A percentile compares a stretch with the other conserved stretches of the same genome.
These are phyloP conservation scores for Inosperma sp. DNA, from an alignment of 768 basidiomycete genomes.

Conservation along the genomic window DNA sequence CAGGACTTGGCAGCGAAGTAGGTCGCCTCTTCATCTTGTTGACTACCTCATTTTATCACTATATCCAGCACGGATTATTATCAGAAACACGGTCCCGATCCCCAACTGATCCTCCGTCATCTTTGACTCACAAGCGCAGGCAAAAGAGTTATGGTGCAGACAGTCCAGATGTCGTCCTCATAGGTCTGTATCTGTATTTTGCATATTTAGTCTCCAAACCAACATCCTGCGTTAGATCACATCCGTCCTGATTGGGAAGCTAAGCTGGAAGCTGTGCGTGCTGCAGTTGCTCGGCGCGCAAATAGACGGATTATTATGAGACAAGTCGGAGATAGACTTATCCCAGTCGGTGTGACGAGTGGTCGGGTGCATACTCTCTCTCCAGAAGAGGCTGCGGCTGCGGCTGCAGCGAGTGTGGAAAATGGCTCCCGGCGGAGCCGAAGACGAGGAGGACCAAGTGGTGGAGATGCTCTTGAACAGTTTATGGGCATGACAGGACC, in stretches of 20 bases:
- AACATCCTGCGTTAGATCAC: too few relatives aligned
- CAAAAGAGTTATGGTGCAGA: slow-evolving; percentile 87
- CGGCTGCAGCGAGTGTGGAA: slow-evolving; percentile 37
- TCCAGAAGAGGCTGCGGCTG: slow-evolving; percentile 52
- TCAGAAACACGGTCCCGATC: slow-evolving; percentile 53
- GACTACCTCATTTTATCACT: slow-evolving; percentile 3
- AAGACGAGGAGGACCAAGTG: slow-evolving; percentile 49
- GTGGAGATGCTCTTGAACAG: slow-evolving; percentile 58
- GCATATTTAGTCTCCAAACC: too few relatives aligned
- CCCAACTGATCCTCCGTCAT: slow-evolving; percentile 38
- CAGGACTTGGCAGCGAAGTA: slow-evolving; percentile 75
- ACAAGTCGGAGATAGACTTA: slow-evolving; percentile 93
- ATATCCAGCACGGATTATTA: slow-evolving; percentile 32
- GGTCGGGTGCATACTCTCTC: slow-evolving; percentile 70
- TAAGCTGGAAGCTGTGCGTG: slow-evolving; percentile 89
- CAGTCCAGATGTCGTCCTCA: slow-evolving; percentile 87
- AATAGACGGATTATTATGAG: slow-evolving; percentile 97
- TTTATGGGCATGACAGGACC: slow-evolving; percentile 76
- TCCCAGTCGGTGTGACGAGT: slow-evolving; percentile 95
- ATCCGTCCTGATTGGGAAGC: slow-evolving; percentile 98
- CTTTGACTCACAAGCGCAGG: slow-evolving; percentile 61
- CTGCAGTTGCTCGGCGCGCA: slow-evolving; percentile 92
- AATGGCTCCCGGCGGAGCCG: slow-evolving; percentile 53
- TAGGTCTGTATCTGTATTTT: too few relatives aligned
- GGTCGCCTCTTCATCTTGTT: slow-evolving; percentile 25